Conservation (phyloP, 1,284 basidiomycete genomes). For the Microbotryum silenes-acaulis region DNA sequence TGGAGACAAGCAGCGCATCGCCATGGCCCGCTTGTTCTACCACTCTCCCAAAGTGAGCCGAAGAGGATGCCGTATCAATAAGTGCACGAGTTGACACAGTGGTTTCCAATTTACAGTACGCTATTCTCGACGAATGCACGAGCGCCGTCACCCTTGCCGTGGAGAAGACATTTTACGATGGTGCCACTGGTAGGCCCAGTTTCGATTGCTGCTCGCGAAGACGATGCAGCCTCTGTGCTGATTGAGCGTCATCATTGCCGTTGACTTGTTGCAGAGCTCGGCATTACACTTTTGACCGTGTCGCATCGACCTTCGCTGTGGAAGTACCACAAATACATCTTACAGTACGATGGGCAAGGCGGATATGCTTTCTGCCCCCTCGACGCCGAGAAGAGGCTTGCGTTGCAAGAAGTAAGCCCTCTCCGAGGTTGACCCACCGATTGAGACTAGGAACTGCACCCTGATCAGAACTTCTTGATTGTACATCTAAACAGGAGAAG, state of each 20-base stretch:
- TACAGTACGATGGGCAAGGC: conserved; percentile 51
- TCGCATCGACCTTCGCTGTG: conserved; percentile 87
- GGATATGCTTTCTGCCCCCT: conserved; percentile 65
- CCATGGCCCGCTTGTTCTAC: conserved; percentile 95
- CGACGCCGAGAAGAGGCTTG: conserved; percentile 82
- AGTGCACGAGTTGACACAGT: background rate
- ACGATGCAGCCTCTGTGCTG: background rate
- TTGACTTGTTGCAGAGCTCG: conserved; percentile 46
- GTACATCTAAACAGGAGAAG: conserved; percentile 21
- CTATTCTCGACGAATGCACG: conserved; percentile 93
- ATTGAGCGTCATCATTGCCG: background rate
- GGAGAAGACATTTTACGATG: conserved; percentile 70
- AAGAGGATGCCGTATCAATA: conserved; percentile 1
- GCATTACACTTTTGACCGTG: conserved; percentile 83
- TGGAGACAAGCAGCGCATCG: conserved; percentile 64
- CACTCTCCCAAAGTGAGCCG: conserved; percentile 72
- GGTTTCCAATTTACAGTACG: conserved; percentile 55
- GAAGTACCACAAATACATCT: conserved; percentile 84
- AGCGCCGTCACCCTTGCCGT: conserved; percentile 86
- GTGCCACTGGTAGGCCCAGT: conserved; percentile 57
- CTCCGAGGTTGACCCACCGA: background rate
- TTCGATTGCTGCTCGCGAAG: background rate
- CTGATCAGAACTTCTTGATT: background rate
- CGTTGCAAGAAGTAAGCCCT: conserved; percentile 59
- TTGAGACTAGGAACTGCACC: conserved; percentile 42